Evolutionary conservation across 2,329 filamentous ascomycete genomes (phyloP).

Genomic region (Phymatotrichopsis omnivora): DNA sequence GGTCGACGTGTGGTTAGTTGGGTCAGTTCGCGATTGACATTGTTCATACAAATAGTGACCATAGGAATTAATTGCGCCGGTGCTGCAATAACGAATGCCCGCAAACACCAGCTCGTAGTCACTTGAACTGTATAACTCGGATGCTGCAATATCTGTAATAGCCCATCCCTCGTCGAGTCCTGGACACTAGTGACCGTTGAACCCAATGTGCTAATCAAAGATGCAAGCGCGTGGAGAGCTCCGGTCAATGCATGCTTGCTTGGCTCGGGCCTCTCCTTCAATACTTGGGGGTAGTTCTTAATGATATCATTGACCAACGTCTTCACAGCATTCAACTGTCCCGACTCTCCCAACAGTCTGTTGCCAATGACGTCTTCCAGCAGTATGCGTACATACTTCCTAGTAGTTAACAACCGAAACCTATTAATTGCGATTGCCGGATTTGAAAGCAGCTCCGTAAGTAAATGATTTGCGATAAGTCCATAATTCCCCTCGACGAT

Average conservation of each 20-base stretch:
- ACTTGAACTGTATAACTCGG: slow-evolving; percentile 95
- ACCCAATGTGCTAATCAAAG: slow-evolving; percentile 68
- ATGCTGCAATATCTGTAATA: slow-evolving; percentile 85
- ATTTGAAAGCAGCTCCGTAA: slow-evolving; percentile 68
- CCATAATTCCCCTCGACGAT: slow-evolving; percentile 75
- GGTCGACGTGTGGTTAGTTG: slow-evolving; percentile 59
- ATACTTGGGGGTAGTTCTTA: slow-evolving; percentile 84
- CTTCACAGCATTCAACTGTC: slow-evolving; percentile 72
- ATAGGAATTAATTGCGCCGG: slow-evolving; percentile 85
- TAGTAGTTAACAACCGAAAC: slow-evolving; percentile 73
- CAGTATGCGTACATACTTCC: slow-evolving; percentile 73
- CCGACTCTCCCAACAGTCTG: slow-evolving; percentile 77
- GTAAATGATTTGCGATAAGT: slow-evolving; percentile 68
- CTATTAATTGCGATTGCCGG: slow-evolving; percentile 69
- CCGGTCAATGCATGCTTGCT: slow-evolving; percentile 75
- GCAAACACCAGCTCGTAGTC: slow-evolving; percentile 74
- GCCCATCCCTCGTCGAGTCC: slow-evolving; percentile 72
- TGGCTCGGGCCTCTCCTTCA: slow-evolving; percentile 80
- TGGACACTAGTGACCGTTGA: slow-evolving; percentile 71
- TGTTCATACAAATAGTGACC: slow-evolving; percentile 94
- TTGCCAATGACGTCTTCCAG: slow-evolving; percentile 74
- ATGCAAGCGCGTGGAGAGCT: slow-evolving; percentile 66
- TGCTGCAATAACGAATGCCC: slow-evolving; percentile 77
- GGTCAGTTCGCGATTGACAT: slow-evolving; percentile 73
- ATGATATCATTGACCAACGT: slow-evolving; percentile 76